These are phyloP conservation scores for Coccomyxa subellipsoidea DNA, from an alignment of 163 green algal species.

Conservation along the genomic window DNA sequence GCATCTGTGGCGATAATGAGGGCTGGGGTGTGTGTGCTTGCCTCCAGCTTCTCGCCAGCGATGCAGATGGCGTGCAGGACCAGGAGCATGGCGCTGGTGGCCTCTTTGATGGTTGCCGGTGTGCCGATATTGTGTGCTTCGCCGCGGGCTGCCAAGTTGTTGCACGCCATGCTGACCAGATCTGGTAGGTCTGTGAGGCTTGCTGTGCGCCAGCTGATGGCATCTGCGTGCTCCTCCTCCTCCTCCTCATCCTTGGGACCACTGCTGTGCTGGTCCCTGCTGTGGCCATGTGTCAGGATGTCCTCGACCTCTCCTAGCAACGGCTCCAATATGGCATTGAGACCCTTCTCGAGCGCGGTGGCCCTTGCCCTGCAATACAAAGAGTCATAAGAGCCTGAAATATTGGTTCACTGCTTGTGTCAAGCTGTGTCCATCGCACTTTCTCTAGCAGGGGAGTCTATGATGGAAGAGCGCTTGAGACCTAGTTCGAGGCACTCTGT, in stretches of 20 bases:
- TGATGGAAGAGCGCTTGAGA: too few relatives aligned
- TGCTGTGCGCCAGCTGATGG: background rate
- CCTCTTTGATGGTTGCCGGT: background rate
- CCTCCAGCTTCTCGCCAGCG: background rate
- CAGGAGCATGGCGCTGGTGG: background rate
- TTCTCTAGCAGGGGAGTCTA: too few relatives aligned
- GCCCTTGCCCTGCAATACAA: background rate
- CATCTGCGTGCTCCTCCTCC: background rate
- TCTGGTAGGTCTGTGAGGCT: background rate
- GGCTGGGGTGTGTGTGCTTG: background rate
- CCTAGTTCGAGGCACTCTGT: too few relatives aligned
- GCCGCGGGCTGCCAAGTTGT: background rate
- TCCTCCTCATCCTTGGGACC: background rate
- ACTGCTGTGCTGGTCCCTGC: background rate
- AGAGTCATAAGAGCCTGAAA: background rate
- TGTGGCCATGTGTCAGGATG: background rate
- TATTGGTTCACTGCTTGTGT: background rate
- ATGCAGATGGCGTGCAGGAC: constrained; percentile 10
- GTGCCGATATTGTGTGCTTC: background rate
- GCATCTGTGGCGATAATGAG: too few relatives aligned
- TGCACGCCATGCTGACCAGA: background rate
- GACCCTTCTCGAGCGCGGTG: constrained; percentile 5
- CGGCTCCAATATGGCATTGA: background rate
- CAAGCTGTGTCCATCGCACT: too few relatives aligned
- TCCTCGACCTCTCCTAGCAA: background rate